These are phyloP conservation scores for Cytospora schulzeri DNA, from an alignment of 2,329 filamentous ascomycete species.

Conservation along the genomic window DNA sequence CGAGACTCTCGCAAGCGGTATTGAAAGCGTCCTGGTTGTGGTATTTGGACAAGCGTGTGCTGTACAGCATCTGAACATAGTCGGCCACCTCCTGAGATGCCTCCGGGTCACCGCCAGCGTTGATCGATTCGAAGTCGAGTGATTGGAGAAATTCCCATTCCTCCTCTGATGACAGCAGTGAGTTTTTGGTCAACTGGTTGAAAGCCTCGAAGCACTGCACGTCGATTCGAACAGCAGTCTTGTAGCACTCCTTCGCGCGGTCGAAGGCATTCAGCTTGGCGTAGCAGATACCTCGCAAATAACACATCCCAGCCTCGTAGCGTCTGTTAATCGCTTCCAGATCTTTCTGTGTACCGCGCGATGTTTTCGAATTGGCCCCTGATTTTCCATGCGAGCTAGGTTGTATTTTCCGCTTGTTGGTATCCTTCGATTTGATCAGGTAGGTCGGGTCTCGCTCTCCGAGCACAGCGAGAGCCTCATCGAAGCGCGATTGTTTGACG, in stretches of 20 bases:
- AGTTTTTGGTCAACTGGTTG: constrained; percentile 96
- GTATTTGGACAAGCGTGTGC: constrained; percentile 93
- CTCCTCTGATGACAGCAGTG: constrained; percentile 81
- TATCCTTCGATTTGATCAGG: constrained; percentile 65
- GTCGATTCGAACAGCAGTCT: constrained; percentile 93
- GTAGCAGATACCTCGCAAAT: constrained; percentile 88
- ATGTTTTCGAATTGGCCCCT: constrained; percentile 20
- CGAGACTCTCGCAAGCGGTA: constrained; percentile 84
- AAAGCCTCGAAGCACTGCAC: constrained; percentile 99
- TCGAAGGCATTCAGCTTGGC: constrained; percentile 98
- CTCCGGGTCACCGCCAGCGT: constrained; percentile 58
- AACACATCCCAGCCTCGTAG: constrained; percentile 97
- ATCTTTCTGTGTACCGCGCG: constrained; percentile 40
- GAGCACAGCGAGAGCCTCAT: constrained; percentile 82
- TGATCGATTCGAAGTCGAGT: constrained; percentile 85
- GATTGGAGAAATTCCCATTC: constrained; percentile 88
- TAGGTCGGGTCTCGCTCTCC: constrained; percentile 95
- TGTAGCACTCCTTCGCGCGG: constrained; percentile 96
- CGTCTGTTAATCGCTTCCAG: constrained; percentile 76
- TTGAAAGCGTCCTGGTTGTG: constrained; percentile 82
- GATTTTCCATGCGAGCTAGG: constrained; percentile 42
- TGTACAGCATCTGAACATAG: constrained; percentile 95
- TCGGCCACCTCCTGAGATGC: constrained; percentile 83
- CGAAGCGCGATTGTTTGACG: constrained; percentile 87
- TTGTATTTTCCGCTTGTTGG: constrained; percentile 70